phyloP scores from a whole-genome alignment of 2,329 filamentous ascomycete genomes.

The Sclerotinia minor region DNA sequence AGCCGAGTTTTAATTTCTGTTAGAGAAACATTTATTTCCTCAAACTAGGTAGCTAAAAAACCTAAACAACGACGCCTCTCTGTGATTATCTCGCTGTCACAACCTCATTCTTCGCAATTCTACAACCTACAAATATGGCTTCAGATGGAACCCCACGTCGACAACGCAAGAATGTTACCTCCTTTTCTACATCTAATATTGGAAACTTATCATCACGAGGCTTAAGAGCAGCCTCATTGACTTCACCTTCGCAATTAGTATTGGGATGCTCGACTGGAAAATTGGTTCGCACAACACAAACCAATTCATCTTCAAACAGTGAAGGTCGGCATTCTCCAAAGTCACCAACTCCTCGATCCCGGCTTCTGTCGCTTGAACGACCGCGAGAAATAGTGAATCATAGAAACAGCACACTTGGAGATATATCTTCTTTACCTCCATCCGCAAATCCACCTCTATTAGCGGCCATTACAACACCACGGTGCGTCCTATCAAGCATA shows the following conservation, averaged over 20 bases:
- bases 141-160: background rate
- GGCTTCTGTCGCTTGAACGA: background rate
- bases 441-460: background rate
- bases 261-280: background rate
- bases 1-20: background rate
- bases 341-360: background rate
- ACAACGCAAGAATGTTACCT: background rate
- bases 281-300: background rate
- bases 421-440: background rate
- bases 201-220: background rate
- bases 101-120: background rate
- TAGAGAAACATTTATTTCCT: background rate
- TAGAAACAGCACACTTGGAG: background rate
- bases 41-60: too few species aligned
- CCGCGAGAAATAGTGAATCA: constrained; percentile 6
- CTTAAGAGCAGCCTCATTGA: background rate
- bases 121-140: background rate
- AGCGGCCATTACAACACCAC: too few species aligned
- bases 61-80: background rate
- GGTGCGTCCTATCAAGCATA: background rate
- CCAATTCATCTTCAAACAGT: background rate
- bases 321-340: background rate
- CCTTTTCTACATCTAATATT: background rate
- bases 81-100: background rate
- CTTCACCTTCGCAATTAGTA: constrained; percentile 9